Percentiles rank a stretch among this genome's conserved stretches.
Evolutionary conservation across 352 stramenopile species (phyloP).

Genomic region (Blastocystis sp.): DNA sequence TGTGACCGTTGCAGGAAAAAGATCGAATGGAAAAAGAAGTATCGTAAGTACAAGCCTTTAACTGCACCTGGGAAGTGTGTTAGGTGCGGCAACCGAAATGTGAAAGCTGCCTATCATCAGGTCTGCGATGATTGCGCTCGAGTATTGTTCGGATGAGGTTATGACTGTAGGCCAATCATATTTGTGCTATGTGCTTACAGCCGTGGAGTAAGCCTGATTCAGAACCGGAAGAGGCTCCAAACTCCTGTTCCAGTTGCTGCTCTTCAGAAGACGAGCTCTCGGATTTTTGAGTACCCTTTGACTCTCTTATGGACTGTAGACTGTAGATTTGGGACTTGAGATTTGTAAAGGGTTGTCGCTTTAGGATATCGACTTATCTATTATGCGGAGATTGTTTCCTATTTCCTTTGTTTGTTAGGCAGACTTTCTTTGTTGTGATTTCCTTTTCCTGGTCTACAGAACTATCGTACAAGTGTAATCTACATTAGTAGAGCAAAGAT

Average conservation of each 20-base stretch:
- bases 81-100: slow-evolving; percentile 51
- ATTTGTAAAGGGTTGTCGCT: no score
- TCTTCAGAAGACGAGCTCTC: slow-evolving; percentile 6
- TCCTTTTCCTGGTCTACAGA: no score
- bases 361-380: no score
- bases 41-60: slow-evolving; percentile 94
- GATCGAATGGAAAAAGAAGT: slow-evolving; percentile 97
- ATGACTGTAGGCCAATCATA: not conserved
- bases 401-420: no score
- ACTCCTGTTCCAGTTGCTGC: slow-evolving; percentile 8
- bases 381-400: no score
- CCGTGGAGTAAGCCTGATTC: slow-evolving; percentile 6
- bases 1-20: slow-evolving; percentile 71
- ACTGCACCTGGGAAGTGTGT: slow-evolving; percentile 83
- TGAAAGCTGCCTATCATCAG: slow-evolving; percentile 59
- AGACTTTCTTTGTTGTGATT: no score
- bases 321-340: not conserved
- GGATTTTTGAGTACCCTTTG: not conserved
- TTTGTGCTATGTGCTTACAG: slow-evolving; percentile 60
- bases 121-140: slow-evolving; percentile 40
- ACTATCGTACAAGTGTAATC: no score
- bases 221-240: not conserved
- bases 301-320: not conserved
- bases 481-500: no score
- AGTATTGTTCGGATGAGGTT: not conserved